These are phyloP conservation scores for Serpula lacrymans DNA, from an alignment of 768 basidiomycete species.

Conservation along the genomic window DNA sequence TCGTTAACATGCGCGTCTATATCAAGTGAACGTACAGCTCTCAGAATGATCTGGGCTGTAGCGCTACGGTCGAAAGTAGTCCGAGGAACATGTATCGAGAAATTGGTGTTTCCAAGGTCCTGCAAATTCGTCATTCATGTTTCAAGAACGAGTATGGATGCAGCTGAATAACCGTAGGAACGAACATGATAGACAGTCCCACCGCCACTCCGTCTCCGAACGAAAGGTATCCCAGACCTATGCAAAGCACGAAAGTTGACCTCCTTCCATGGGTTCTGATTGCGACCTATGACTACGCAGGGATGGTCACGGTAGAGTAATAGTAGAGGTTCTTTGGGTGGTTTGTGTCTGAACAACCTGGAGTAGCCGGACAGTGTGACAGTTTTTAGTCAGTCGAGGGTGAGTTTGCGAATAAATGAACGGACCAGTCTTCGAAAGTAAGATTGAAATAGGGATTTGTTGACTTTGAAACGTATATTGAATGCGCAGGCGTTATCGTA, in stretches of 20 bases:
- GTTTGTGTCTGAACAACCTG: constrained; percentile 80
- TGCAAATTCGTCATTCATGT: constrained; percentile 27
- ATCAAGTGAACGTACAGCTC: constrained; percentile 73
- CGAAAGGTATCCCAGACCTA: constrained; percentile 59
- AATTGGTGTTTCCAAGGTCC: constrained; percentile 98
- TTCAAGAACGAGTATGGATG: not conserved
- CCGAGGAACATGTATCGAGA: constrained; percentile 88
- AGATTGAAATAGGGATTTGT: constrained; percentile 88
- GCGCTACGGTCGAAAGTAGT: constrained; percentile 71
- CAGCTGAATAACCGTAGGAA: constrained; percentile 5
- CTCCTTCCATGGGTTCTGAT: constrained; percentile 99
- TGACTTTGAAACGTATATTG: constrained; percentile 72
- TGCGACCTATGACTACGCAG: constrained; percentile 90
- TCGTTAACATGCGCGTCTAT: constrained; percentile 81
- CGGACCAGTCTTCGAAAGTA: constrained; percentile 86
- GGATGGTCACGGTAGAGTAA: constrained; percentile 85
- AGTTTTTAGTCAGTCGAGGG: not conserved
- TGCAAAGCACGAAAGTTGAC: constrained; percentile 68
- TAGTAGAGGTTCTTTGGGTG: constrained; percentile 64
- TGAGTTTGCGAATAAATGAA: constrained; percentile 4
- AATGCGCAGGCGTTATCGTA: constrained; percentile 35
- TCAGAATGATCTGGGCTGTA: constrained; percentile 74
- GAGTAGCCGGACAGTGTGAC: constrained; percentile 13
- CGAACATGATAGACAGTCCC: constrained; percentile 95
- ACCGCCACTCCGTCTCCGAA: constrained; percentile 87